Evolutionary conservation across 305 asterid species (phyloP).

Genomic region (Euphrasia arctica): DNA sequence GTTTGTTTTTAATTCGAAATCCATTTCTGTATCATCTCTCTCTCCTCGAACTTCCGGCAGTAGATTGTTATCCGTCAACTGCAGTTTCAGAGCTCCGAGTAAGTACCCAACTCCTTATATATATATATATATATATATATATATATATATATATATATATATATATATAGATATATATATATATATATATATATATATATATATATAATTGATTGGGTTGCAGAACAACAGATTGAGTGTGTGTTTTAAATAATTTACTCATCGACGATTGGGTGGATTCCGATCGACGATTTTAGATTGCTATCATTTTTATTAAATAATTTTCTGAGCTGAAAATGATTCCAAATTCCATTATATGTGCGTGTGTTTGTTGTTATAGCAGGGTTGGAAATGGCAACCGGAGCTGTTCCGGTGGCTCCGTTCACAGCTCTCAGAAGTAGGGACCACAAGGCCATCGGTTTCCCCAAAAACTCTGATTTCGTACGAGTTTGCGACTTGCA

Average conservation of each 20-base stretch:
- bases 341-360: neutral
- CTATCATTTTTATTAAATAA: neutral
- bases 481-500: constrained; percentile 61
- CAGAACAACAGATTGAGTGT: constrained; percentile 3
- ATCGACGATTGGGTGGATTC: neutral
- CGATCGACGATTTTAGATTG: neutral
- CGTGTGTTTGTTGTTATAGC: constrained; percentile 21
- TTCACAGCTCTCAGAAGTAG: constrained; percentile 65
- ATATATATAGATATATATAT: too few relatives aligned
- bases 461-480: constrained; percentile 61
- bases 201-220: constrained; percentile 1
- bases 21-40: neutral
- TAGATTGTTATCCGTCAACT: neutral
- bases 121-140: too few relatives aligned
- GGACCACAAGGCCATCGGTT: constrained; percentile 61
- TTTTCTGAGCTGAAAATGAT: neutral
- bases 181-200: neutral
- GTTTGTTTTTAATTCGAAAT: neutral
- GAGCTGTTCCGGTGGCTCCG: constrained; percentile 67
- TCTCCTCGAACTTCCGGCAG: constrained; percentile 3
- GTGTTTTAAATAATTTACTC: constrained; percentile 9
- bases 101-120: constrained; percentile 16
- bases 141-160: too few relatives aligned
- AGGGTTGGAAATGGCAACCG: constrained; percentile 45
- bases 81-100: constrained; percentile 4